phyloP scores from a whole-genome alignment of 495 filamentous ascomycete genomes.

The Aspergillus olivimuriae region DNA sequence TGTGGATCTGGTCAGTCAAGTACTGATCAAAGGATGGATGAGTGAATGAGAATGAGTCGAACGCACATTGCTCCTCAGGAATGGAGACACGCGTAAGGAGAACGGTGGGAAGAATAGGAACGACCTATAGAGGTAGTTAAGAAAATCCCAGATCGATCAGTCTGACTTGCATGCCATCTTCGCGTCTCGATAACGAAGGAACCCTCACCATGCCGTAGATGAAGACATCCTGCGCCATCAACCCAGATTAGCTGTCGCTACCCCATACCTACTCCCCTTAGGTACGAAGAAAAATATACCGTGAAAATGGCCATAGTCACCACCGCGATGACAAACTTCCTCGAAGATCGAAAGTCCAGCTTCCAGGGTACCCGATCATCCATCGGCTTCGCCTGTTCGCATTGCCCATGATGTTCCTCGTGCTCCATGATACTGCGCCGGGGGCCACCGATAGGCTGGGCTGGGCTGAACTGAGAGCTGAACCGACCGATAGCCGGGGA shows the following conservation, averaged over 20 bases:
- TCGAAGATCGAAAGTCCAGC: slow-evolving; percentile 25
- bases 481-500: no score
- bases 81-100: slow-evolving; percentile 53
- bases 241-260: slow-evolving; percentile 3
- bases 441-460: no score
- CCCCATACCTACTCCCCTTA: not conserved
- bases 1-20: slow-evolving; percentile 30
- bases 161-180: no score
- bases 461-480: no score
- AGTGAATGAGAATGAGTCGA: slow-evolving; percentile 12
- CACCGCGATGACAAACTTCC: slow-evolving; percentile 41
- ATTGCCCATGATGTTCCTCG: no score
- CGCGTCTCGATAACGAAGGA: no score
- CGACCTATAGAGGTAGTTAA: slow-evolving; percentile 37
- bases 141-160: no score
- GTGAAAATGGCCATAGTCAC: slow-evolving; percentile 50
- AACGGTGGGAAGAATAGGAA: slow-evolving; percentile 74
- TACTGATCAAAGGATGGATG: slow-evolving; percentile 3
- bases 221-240: slow-evolving; percentile 54
- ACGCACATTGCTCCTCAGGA: slow-evolving; percentile 43
- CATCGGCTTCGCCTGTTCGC: not conserved
- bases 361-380: slow-evolving; percentile 14
- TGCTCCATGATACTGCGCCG: no score
- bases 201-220: slow-evolving; percentile 62
- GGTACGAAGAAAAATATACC: no score